phyloP scores from a whole-genome alignment of 495 filamentous ascomycete species.

The Diplogelasinospora grovesii region DNA sequence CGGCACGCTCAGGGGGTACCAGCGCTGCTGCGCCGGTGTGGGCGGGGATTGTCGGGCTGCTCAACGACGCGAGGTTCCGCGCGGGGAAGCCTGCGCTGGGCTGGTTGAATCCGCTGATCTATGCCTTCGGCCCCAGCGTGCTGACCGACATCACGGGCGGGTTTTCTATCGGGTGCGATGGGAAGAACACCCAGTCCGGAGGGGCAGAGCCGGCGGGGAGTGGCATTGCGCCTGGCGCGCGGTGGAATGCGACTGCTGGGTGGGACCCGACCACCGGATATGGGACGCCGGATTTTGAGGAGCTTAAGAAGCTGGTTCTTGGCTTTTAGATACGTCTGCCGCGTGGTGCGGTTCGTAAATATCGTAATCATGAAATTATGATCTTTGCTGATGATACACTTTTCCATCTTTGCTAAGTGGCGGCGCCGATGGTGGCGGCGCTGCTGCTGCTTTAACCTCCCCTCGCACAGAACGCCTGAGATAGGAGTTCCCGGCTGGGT shows the following conservation, averaged over 20 bases:
- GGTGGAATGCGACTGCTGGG: slow-evolving; percentile 19
- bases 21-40: slow-evolving; percentile 55
- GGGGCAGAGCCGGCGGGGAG: slow-evolving; percentile 20
- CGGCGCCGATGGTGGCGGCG: too few species aligned
- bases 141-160: slow-evolving; percentile 54
- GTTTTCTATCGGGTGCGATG: slow-evolving; percentile 48
- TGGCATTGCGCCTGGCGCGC: slow-evolving; percentile 13
- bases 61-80: slow-evolving; percentile 57
- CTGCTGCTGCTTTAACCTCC: too few species aligned
- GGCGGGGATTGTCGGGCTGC: slow-evolving; percentile 50
- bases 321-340: slow-evolving; percentile 2
- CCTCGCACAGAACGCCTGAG: too few species aligned
- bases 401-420: too few species aligned
- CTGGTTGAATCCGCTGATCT: slow-evolving; percentile 66
- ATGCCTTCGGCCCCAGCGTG: slow-evolving; percentile 37
- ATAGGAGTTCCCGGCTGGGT: too few species aligned
- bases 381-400: too few species aligned
- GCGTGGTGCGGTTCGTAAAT: too few species aligned
- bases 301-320: slow-evolving; percentile 13
- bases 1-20: slow-evolving; percentile 14
- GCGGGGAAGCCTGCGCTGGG: slow-evolving; percentile 49
- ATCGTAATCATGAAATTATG: too few species aligned
- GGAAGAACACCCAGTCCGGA: slow-evolving; percentile 31
- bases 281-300: slow-evolving; percentile 26
- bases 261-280: slow-evolving; percentile 26